Percentiles rank a stretch among this genome's conserved stretches.
Evolutionary conservation across 2,329 filamentous ascomycete genomes (phyloP).

Genomic region (Aspergillus fijiensis): DNA sequence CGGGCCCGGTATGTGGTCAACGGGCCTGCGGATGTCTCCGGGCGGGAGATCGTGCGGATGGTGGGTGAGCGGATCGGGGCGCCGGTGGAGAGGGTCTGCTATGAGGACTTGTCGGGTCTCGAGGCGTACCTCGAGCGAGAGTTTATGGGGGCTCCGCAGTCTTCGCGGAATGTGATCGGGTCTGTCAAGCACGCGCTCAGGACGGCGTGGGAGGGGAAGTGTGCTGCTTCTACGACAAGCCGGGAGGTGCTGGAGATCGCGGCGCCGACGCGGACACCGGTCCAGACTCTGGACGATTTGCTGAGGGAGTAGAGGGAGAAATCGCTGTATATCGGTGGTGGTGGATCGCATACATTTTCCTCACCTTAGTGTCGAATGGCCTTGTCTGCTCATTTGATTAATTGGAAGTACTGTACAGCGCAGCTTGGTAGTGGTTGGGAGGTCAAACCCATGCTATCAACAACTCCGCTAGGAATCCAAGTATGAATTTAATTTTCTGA

Average conservation of each 20-base stretch:
- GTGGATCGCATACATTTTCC: too few species aligned
- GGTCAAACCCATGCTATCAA: too few species aligned
- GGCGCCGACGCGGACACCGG: conserved; percentile 29
- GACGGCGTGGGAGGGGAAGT: conserved; percentile 35
- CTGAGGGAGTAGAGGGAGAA: conserved; percentile 1
- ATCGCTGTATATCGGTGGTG: too few species aligned
- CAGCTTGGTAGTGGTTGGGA: too few species aligned
- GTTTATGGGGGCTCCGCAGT: conserved; percentile 13
- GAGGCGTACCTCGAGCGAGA: conserved; percentile 21
- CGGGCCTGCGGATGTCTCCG: conserved; percentile 43
- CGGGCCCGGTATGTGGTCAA: conserved; percentile 41
- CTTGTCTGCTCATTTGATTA: too few species aligned
- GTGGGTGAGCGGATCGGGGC: conserved; percentile 36
- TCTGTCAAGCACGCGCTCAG: conserved; percentile 27
- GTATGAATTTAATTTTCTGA: too few species aligned
- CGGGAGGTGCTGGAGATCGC: conserved; percentile 31
- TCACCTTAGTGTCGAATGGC: too few species aligned
- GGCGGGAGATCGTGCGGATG: conserved; percentile 35
- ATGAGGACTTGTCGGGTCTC: conserved; percentile 33
- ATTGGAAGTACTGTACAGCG: too few species aligned
- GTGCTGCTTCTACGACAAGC: conserved; percentile 24
- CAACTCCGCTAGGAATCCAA: too few species aligned
- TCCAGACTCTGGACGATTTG: conserved; percentile 21
- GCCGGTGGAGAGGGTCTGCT: conserved; percentile 29
- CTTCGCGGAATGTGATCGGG: conserved; percentile 27